These are phyloP conservation scores for Colletotrichum sp. DNA, from an alignment of 2,329 filamentous ascomycete species.

Conservation along the genomic window DNA sequence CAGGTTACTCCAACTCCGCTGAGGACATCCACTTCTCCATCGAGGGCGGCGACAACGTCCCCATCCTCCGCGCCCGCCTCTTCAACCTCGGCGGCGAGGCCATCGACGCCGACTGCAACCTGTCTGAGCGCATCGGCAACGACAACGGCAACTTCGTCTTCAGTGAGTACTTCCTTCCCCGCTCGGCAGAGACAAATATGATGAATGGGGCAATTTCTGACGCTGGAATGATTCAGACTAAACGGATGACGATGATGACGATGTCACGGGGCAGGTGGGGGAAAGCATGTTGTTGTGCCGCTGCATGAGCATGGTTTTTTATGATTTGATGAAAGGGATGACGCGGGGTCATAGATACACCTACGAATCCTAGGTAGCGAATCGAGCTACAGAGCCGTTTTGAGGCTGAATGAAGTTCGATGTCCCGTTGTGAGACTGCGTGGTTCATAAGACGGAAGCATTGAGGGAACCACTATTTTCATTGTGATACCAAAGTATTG, in stretches of 20 bases:
- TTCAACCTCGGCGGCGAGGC: constrained; percentile 45
- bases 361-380: constrained; percentile 9
- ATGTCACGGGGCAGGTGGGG: neutral
- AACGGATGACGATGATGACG: neutral
- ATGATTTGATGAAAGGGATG: neutral
- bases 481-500: neutral
- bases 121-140: constrained; percentile 60
- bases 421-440: neutral
- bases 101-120: constrained; percentile 54
- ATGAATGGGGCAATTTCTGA: neutral
- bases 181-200: too few species aligned
- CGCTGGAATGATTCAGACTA: neutral
- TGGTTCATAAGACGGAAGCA: neutral
- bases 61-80: constrained; percentile 58
- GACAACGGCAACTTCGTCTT: constrained; percentile 50
- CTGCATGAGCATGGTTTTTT: neutral
- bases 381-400: neutral
- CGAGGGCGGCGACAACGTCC: constrained; percentile 54
- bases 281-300: neutral
- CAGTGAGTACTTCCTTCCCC: neutral
- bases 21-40: constrained; percentile 50
- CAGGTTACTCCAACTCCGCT: constrained; percentile 51
- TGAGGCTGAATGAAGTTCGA: neutral
- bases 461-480: neutral
- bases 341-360: neutral